These are phyloP conservation scores for Nicotiana benthamiana DNA, from an alignment of 257 asterid genomes.

Conservation along the genomic window DNA sequence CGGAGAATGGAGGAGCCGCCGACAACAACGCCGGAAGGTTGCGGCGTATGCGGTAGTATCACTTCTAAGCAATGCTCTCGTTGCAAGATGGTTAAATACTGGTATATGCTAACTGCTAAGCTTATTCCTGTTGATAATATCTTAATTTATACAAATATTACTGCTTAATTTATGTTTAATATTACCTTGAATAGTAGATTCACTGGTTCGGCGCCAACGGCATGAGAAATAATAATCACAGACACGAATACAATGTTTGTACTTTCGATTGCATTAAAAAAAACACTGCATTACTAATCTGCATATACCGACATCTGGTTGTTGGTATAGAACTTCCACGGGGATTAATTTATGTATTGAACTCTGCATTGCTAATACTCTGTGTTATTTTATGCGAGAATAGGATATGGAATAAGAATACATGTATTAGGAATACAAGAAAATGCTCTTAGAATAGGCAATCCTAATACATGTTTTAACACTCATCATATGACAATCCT, in stretches of 20 bases:
- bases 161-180: not conserved
- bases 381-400: not conserved
- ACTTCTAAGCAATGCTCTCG: constrained; percentile 54
- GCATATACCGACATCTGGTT: not conserved
- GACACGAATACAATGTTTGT: not conserved
- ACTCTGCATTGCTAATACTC: not conserved
- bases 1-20: constrained; percentile 28
- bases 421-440: not conserved
- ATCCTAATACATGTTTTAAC: not conserved
- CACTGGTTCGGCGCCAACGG: not conserved
- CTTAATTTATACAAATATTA: no score
- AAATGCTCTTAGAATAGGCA: not conserved
- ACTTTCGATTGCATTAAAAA: not conserved
- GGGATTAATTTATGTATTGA: not conserved
- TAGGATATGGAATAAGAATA: not conserved
- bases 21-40: constrained; percentile 21
- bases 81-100: constrained; percentile 76
- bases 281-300: not conserved
- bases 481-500: not conserved
- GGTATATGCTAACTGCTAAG: constrained; percentile 29
- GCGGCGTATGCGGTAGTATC: constrained; percentile 51
- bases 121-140: no score
- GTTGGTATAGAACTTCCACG: not conserved
- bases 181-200: not conserved
- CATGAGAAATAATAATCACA: not conserved